Evolutionary conservation across 2,329 filamentous ascomycete species (phyloP), one percentile per base, ranked within the genome.

Genomic region (Fusarium sp.): DNA sequence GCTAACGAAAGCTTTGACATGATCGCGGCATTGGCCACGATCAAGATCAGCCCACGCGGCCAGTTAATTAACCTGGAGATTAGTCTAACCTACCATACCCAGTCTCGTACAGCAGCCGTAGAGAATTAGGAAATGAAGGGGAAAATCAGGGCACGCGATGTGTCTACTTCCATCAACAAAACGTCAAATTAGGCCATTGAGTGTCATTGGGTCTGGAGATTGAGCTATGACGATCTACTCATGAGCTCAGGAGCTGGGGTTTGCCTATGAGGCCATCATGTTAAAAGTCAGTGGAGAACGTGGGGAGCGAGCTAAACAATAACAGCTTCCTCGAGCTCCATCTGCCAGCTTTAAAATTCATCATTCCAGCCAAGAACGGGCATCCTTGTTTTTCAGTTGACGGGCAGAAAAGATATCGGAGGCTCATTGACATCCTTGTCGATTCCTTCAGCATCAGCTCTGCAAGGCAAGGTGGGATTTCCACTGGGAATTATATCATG

Each of bases 361-460:
- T 73, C 70, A 73, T 73, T 73, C 70, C 70, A 73, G 70, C 70
- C 66, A 73, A 67, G 66, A 63, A 35, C 15, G 52, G 25, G 12
- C 42, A 73, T 73, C 62, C 70, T 70, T 73, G 70, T 54, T 67
- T 73, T 60, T 51, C 11, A 18, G 55, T 55, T 35, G 49, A 60
- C 64, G 38, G 46, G 12, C 58, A 59, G 46, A 38, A 56, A 31
- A 56, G 48, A 45, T 51, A 41, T 49, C 39, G 56, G 66, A 73
- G 49, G 70, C 66, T 73, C 66, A 59, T 54, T 42, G 51, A 27
- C 35, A 57, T 38, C 70, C 70, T 66, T 63, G 66, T 49, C 37
- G 15, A 58, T 56, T 72, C 41, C 55, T 57, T 37, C 54, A 45
- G 38, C 48, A 41, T 46, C 41, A 48, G 45, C 54, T 56, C 57